Conservation (phyloP, 371 early-diverging fungal species). For the Capillidium heterosporum region DNA sequence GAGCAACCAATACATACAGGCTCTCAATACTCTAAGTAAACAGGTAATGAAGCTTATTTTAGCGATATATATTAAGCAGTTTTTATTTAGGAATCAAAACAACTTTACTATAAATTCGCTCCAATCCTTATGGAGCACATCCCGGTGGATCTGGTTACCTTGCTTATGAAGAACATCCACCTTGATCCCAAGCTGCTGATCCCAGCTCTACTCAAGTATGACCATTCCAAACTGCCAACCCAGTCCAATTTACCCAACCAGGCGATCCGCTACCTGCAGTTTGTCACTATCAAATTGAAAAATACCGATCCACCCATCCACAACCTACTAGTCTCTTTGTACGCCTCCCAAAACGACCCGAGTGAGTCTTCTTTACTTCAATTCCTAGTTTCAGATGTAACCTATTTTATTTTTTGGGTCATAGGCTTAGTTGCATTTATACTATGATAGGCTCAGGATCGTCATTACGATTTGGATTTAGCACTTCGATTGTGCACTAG, state of each 20-base stretch:
- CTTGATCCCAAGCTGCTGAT: conserved; percentile 69
- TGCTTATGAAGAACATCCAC: conserved; percentile 64
- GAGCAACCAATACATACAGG: conserved; percentile 49
- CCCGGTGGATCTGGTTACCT: conserved; percentile 60
- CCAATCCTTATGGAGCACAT: conserved; percentile 59
- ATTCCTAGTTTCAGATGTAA: conserved; percentile 49
- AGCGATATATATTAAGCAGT: not conserved
- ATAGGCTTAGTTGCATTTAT: not conserved
- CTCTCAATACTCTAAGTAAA: conserved; percentile 49
- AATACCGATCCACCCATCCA: conserved; percentile 76
- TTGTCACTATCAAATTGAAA: conserved; percentile 49
- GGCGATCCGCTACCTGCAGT: conserved; percentile 71
- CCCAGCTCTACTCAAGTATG: conserved; percentile 65
- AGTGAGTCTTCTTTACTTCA: conserved; percentile 30
- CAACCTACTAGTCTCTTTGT: conserved; percentile 72
- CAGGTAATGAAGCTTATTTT: conserved; percentile 23
- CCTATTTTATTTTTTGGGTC: not conserved
- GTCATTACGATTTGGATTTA: conserved; percentile 70
- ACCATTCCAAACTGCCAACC: not conserved
- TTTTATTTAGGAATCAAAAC: conserved; percentile 31
- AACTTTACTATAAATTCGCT: conserved; percentile 72
- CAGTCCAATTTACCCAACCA: conserved; percentile 35
- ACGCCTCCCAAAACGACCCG: conserved; percentile 57
- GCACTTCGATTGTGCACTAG: conserved; percentile 69
- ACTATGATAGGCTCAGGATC: conserved; percentile 28